These are phyloP conservation scores for Lotus japonicus DNA, from an alignment of 306 rosid genomes.

Conservation along the genomic window DNA sequence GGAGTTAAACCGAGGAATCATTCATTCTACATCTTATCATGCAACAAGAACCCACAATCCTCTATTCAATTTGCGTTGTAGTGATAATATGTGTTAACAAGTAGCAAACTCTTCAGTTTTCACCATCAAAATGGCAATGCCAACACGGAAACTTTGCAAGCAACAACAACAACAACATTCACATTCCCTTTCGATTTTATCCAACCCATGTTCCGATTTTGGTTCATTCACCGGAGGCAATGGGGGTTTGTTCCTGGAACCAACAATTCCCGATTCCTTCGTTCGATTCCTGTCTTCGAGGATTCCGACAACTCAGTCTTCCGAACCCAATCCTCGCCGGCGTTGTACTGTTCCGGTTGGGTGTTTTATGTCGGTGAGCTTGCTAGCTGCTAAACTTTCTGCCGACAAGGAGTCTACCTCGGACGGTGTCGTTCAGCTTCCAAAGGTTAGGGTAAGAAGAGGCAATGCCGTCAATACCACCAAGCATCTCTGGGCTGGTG, in stretches of 20 bases:
- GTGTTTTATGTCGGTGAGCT: conserved; percentile 63
- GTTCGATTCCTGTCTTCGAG: conserved; percentile 32
- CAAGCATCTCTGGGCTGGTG: conserved; percentile 94
- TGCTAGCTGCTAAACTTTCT: conserved; percentile 39
- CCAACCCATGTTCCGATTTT: conserved; percentile 17
- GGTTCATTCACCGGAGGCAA: conserved; percentile 21
- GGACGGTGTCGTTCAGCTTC: conserved; percentile 18
- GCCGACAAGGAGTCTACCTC: conserved; percentile 25
- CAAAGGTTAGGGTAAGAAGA: conserved; percentile 37
- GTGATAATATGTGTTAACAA: neutral
- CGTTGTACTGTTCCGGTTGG: conserved; percentile 20
- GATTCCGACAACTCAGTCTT: conserved; percentile 11
- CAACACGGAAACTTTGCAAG: conserved; percentile 23
- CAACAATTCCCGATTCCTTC: conserved; percentile 44
- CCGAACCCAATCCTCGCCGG: conserved; percentile 13
- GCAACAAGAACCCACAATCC: neutral
- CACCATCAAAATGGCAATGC: conserved; percentile 24
- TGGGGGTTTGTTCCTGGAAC: conserved; percentile 73
- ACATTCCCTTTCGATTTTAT: conserved; percentile 18
- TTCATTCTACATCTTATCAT: neutral
- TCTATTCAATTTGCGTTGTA: neutral
- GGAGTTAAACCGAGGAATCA: neutral
- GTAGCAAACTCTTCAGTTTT: neutral
- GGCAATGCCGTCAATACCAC: conserved; percentile 72
- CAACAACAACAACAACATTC: conserved; percentile 12